These are phyloP conservation scores for Exophiala xenobiotica DNA, from an alignment of 2,329 filamentous ascomycete species.

Conservation along the genomic window DNA sequence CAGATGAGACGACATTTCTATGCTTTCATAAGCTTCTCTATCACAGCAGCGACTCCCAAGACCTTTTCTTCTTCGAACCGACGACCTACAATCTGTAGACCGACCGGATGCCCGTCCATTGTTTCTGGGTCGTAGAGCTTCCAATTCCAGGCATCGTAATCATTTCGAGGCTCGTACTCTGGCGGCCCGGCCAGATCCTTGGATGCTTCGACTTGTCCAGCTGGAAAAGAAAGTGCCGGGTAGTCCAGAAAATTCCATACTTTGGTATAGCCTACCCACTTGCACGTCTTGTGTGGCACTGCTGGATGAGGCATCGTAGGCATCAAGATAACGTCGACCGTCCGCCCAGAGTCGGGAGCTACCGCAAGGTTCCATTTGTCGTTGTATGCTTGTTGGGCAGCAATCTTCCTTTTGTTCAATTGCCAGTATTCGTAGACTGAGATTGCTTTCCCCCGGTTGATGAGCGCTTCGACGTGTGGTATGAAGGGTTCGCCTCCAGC, in stretches of 20 bases:
- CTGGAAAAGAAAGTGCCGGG: conserved; percentile 57
- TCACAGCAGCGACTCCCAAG: conserved; percentile 42
- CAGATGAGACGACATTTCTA: neutral
- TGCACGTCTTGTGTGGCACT: conserved; percentile 35
- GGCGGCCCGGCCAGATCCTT: conserved; percentile 41
- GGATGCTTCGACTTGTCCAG: conserved; percentile 1
- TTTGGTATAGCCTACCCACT: conserved; percentile 55
- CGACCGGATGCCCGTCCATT: conserved; percentile 50
- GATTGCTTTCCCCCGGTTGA: conserved; percentile 54
- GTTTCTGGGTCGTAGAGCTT: conserved; percentile 45
- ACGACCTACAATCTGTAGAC: conserved; percentile 54
- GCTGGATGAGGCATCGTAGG: conserved; percentile 59
- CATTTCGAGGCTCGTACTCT: conserved; percentile 49
- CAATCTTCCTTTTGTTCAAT: conserved; percentile 58
- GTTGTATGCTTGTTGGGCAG: conserved; percentile 56
- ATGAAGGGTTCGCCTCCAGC: conserved; percentile 60
- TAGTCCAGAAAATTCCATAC: conserved; percentile 65
- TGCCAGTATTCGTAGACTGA: conserved; percentile 68
- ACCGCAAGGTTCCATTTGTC: conserved; percentile 56
- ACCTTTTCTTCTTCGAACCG: conserved; percentile 58
- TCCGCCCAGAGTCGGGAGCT: conserved; percentile 45
- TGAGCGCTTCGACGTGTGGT: conserved; percentile 57
- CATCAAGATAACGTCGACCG: conserved; percentile 57
- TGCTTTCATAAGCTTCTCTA: conserved; percentile 10
- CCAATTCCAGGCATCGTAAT: conserved; percentile 54